Percentiles rank a stretch among this genome's conserved stretches.
Evolutionary conservation across 1,284 basidiomycete genomes (phyloP).

Genomic region (Naganishia liquefaciens): DNA sequence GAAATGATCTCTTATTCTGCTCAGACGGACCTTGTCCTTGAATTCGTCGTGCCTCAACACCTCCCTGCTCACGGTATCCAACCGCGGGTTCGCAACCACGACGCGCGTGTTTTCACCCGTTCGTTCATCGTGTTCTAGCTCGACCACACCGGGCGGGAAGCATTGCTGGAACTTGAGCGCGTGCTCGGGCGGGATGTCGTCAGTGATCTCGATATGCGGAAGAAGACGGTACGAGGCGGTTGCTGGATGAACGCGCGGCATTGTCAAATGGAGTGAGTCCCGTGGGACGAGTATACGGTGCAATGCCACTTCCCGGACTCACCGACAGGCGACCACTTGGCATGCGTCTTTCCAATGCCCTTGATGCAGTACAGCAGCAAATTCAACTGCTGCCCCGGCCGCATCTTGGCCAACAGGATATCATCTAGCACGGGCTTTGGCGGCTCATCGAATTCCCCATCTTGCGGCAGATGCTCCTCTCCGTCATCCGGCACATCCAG

Average conservation of each 20-base stretch:
- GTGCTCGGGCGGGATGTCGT: conserved; percentile 65
- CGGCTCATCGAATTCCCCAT: conserved; percentile 48
- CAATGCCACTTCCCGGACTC: conserved; percentile 48
- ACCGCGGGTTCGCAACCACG: conserved; percentile 65
- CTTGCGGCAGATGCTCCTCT: conserved; percentile 13
- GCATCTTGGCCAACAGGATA: conserved; percentile 90
- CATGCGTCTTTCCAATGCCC: conserved; percentile 93
- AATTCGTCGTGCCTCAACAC: conserved; percentile 92
- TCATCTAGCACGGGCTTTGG: conserved; percentile 76
- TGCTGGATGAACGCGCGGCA: no score
- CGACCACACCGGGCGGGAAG: conserved; percentile 87
- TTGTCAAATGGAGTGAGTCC: no score
- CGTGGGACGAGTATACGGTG: no score
- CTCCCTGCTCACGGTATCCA: conserved; percentile 90
- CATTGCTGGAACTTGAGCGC: conserved; percentile 78
- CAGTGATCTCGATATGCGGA: conserved; percentile 77
- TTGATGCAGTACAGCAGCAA: conserved; percentile 92
- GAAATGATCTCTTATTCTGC: conserved; percentile 88
- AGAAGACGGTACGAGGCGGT: conserved; percentile 93
- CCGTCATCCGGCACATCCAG: conserved; percentile 28
- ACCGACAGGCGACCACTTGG: conserved; percentile 98
- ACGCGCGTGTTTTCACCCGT: conserved; percentile 55
- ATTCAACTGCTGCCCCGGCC: conserved; percentile 77
- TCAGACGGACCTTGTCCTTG: conserved; percentile 76
- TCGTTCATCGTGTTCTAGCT: conserved; percentile 60